Base-by-base conservation (phyloP, 1,284 basidiomycete genomes). In the Pisolithus thermaeus region DNA sequence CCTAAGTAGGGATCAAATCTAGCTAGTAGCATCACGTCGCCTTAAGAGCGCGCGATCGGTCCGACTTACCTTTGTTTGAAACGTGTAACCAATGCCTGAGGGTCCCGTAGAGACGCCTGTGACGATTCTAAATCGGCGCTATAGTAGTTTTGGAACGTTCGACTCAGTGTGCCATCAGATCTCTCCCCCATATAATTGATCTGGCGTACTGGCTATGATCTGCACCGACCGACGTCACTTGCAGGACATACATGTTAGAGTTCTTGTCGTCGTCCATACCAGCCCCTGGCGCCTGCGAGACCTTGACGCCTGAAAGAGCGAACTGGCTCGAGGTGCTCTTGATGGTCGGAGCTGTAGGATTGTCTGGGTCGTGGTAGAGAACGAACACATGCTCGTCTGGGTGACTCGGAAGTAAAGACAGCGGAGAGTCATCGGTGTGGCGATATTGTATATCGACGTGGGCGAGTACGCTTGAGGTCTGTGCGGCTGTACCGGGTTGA, bases 391-490 rank as follows among this genome's bases (percentile, higher is more conserved):
- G 84, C 63, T 88, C 84, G 40, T 77, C 74, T 8, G 77, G 70
- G 40, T 73, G 72, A 40, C 70, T 73, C 12, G 85, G 83, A 30
- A 88, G 68, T 7, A 90, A 65, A 9, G 77, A 66, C 22, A 78
- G 66, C 1, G 86, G 82, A 0, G 81, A 74, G 61, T 91, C 88
- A 59, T 91, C 87, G 23, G 80, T 78, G 63, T 88, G 91, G 59
- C 87, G 84, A 63, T 90, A 90, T 59, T 90, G 83, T n/a, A 91
- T 81, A 47, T 72, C 66, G 6, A 86, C 84, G 62, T 91, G 88
- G n/a, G 75, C 70, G 53, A 90, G 76, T 27, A 75, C 67, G n/a
- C n/a, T n/a, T n/a, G n/a, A n/a, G 25, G 41, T 55, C n/a, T 64
- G 60, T 22, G 53, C 43, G 11, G 58, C 27, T 67, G 67, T 11